Evolutionary conservation across 768 basidiomycete genomes (phyloP).

Genomic region (Trichaptum fuscoviolaceum): DNA sequence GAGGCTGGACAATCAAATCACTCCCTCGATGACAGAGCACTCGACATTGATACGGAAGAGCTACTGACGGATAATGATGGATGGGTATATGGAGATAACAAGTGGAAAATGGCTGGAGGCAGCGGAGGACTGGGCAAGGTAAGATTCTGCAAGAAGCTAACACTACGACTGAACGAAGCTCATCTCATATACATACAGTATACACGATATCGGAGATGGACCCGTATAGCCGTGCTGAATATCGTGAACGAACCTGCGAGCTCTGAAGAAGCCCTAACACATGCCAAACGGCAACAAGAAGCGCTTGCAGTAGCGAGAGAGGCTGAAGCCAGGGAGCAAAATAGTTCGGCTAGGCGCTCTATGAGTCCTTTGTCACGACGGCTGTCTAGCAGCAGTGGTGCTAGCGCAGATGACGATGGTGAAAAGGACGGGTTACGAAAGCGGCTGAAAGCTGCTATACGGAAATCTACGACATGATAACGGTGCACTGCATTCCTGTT

Average conservation of each 20-base stretch:
- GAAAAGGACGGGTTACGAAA: background rate
- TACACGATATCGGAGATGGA: conserved; percentile 83
- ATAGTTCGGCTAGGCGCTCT: background rate
- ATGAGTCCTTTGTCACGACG: background rate
- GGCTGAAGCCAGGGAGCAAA: background rate
- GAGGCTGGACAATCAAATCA: background rate
- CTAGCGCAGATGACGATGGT: background rate
- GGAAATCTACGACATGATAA: background rate
- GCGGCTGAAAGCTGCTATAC: background rate
- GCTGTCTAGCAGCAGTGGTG: background rate
- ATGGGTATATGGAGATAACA: conserved; percentile 94
- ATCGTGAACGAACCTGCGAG: conserved; percentile 54
- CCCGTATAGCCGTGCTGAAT: conserved; percentile 70
- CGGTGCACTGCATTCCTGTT: background rate
- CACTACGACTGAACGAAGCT: background rate
- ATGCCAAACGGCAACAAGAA: background rate
- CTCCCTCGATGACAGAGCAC: conserved; percentile 10
- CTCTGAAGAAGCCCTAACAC: background rate
- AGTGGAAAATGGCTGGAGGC: conserved; percentile 76
- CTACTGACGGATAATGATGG: conserved; percentile 76
- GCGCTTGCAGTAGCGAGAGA: background rate
- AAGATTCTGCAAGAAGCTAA: conserved; percentile 10
- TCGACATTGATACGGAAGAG: conserved; percentile 18
- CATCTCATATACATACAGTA: conserved; percentile 41
- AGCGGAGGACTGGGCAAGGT: conserved; percentile 88